Base-by-base conservation (phyloP, 805 yeast genomes). In the Saccharomycopsis guyanensis region DNA sequence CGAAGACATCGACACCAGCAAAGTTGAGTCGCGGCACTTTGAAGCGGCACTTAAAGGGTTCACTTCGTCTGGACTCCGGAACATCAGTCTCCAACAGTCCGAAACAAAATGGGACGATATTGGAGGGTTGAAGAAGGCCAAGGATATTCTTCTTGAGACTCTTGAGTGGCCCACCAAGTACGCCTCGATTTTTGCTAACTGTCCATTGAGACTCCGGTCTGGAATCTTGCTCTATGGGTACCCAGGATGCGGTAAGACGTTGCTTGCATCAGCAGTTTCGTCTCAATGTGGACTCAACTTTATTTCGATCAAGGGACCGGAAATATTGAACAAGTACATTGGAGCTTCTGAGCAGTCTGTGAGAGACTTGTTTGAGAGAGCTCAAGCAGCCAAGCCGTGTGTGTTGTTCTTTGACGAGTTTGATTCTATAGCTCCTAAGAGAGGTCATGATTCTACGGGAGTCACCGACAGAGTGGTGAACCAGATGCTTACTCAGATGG, bases 371-470 rank as follows among this genome's bases (percentile, higher is more conserved):
- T 93, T 93, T 61, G 96, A 89, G 53, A 72, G 95, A 27, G 98
- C 97, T 0, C 93, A 84, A 59, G 83, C 95, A 20, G 96, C 96
- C 2, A 87, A 86, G 57, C 97, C 97, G 0, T 91, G 97, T 57
- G 79, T 91, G 25, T 66, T 91, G 44, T 89, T 91, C 60, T 89
- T 91, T 63, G 97, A 91, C 64, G 97, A 91, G 59, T 89, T 91
- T 61, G 97, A 91, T 56, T 88, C 97, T 0, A 87, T 93, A 58
- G 97, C 97, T 0, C 97, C 97, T 0, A 89, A 89, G 61, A 81
- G 97, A 72, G 97, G 97, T 2, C 97, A 89, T 58, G 98, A 91
- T 60, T 86, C 95, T 1, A 89, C 97, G 0, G 97, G 97, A 47
- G 97, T 93, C 3, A 93, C 97, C 2, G 98, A 93, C 61, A 74